Conservation (phyloP, 2,329 filamentous ascomycete genomes). For the Xylariaceae sp. region DNA sequence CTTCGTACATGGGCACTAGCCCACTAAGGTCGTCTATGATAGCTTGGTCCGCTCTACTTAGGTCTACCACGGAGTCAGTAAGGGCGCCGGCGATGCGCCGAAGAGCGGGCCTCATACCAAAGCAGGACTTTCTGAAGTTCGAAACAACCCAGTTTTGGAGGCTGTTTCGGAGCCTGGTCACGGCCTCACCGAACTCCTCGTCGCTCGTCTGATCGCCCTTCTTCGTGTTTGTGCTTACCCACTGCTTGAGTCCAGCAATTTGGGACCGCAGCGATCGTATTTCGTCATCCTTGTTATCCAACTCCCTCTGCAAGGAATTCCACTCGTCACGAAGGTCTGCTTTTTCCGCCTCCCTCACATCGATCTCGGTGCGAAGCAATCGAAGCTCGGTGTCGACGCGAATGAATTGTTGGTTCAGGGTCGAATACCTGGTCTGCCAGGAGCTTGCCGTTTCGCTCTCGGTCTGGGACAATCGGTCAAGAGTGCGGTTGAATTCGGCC, state of each 20-base stretch:
- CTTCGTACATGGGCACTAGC: conserved; percentile 54
- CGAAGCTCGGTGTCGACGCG: conserved; percentile 51
- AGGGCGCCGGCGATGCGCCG: not conserved
- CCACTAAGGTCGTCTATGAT: conserved; percentile 38
- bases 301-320: conserved; percentile 44
- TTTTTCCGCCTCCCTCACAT: conserved; percentile 44
- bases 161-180: conserved; percentile 60
- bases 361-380: conserved; percentile 47
- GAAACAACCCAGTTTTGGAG: conserved; percentile 72
- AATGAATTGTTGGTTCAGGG: conserved; percentile 49
- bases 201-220: conserved; percentile 60
- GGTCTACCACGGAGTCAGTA: conserved; percentile 36
- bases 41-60: conserved; percentile 40
- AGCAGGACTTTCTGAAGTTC: conserved; percentile 60
- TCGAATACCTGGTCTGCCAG: conserved; percentile 55
- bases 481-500: conserved; percentile 49
- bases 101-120: conserved; percentile 40
- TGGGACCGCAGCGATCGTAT: conserved; percentile 53
- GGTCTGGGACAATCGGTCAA: conserved; percentile 49
- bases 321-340: conserved; percentile 48
- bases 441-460: conserved; percentile 54
- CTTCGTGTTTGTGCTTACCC: conserved; percentile 63
- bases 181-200: conserved; percentile 59
- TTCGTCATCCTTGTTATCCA: conserved; percentile 53
- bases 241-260: conserved; percentile 65